A percentile compares a stretch with the other conserved stretches of the same genome.
Conservation (phyloP, 768 basidiomycete species). For the Hygrophorus russula region DNA sequence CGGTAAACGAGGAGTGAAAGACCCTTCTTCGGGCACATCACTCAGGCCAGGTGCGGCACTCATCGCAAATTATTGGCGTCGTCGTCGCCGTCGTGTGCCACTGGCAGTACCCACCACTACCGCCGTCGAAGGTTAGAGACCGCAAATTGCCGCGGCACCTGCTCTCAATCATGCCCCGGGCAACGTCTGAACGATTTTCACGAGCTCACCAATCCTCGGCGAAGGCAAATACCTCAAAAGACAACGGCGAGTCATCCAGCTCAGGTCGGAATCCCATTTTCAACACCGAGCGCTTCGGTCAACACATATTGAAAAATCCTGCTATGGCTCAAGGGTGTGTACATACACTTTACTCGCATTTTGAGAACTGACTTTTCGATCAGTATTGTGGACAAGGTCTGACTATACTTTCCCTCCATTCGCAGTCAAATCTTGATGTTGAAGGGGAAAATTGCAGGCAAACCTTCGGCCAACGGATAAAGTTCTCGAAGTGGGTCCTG, state of each 20-base stretch:
- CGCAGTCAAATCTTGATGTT: slow-evolving; percentile 33
- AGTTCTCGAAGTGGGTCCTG: slow-evolving; percentile 95
- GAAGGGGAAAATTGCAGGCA: slow-evolving; percentile 52
- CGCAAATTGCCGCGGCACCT: neutral
- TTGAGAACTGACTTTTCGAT: neutral
- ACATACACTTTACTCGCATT: slow-evolving; percentile 2
- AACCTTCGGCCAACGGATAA: slow-evolving; percentile 89
- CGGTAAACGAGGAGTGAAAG: too few relatives aligned
- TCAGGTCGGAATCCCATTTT: slow-evolving; percentile 77
- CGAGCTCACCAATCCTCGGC: slow-evolving; percentile 53
- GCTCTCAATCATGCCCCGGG: slow-evolving; percentile 58
- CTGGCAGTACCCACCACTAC: too few relatives aligned
- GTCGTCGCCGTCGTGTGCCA: too few relatives aligned
- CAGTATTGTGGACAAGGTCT: slow-evolving; percentile 8
- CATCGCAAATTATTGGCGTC: too few relatives aligned
- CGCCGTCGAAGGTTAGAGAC: too few relatives aligned
- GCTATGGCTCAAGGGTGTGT: slow-evolving; percentile 80
- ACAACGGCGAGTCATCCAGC: slow-evolving; percentile 24
- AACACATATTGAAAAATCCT: slow-evolving; percentile 95
- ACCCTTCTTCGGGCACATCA: too few relatives aligned
- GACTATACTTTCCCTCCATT: neutral
- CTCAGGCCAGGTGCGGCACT: too few relatives aligned
- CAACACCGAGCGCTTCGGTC: slow-evolving; percentile 92
- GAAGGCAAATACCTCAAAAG: slow-evolving; percentile 28
- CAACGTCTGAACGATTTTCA: slow-evolving; percentile 64